Percentiles rank a stretch among this genome's conserved stretches.
Evolutionary conservation across 257 asterid species (phyloP).

Genomic region (Fraxinus quadrangulata): DNA sequence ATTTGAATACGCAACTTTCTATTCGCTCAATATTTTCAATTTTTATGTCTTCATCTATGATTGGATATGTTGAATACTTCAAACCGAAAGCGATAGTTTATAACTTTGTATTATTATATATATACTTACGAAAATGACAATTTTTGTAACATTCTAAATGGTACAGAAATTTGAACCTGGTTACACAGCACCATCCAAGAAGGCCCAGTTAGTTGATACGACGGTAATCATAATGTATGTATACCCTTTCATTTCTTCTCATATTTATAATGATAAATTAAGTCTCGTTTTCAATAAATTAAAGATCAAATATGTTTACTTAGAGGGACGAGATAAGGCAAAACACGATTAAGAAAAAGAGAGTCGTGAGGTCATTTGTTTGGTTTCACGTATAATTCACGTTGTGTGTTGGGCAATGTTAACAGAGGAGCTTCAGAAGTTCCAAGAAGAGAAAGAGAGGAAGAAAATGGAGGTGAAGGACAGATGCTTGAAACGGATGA

Average conservation of each 20-base stretch:
- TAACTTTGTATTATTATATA: not conserved
- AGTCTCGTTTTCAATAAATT: too few species aligned
- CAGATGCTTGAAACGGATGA: conserved; percentile 22
- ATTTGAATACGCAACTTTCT: conserved; percentile 25
- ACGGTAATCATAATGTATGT: conserved; percentile 59
- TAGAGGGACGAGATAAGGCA: too few species aligned
- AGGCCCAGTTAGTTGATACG: conserved; percentile 41
- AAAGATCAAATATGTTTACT: too few species aligned
- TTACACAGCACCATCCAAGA: conserved; percentile 61
- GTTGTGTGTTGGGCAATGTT: not conserved
- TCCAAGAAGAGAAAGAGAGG: conserved; percentile 35
- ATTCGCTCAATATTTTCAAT: not conserved
- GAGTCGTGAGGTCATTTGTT: too few species aligned
- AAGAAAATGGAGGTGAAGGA: conserved; percentile 23
- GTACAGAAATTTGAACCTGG: conserved; percentile 86
- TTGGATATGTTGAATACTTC: not conserved
- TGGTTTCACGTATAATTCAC: too few species aligned
- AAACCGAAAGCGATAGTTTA: not conserved
- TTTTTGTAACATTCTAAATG: conserved; percentile 2
- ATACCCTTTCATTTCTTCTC: too few species aligned
- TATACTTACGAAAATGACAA: not conserved
- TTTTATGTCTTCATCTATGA: conserved; percentile 2
- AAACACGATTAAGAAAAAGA: too few species aligned
- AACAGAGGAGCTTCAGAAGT: conserved; percentile 35
- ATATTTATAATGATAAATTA: too few species aligned